These are phyloP conservation scores for Metarhizium album DNA, from an alignment of 2,329 filamentous ascomycete species.

Conservation along the genomic window DNA sequence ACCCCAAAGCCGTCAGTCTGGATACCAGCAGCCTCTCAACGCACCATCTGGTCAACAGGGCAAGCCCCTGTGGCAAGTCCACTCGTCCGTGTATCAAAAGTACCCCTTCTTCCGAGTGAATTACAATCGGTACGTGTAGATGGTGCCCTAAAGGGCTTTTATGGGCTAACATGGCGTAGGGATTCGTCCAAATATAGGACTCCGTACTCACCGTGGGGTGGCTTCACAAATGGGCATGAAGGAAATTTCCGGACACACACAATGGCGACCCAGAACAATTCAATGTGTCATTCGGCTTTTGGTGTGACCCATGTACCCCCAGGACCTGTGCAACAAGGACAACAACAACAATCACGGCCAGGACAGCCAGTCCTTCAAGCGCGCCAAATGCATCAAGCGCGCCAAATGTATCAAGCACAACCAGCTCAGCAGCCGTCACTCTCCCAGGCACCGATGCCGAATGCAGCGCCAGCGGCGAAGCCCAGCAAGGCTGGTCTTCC, in stretches of 20 bases:
- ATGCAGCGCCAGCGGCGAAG: conserved; percentile 16
- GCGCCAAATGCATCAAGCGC: no score
- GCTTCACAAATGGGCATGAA: conserved; percentile 52
- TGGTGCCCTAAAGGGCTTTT: neutral
- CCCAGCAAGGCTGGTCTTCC: conserved; percentile 22
- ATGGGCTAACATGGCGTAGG: conserved; percentile 22
- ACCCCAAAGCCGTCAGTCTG: neutral
- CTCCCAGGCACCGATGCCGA: conserved; percentile 13
- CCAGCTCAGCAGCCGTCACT: neutral
- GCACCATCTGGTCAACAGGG: conserved; percentile 11
- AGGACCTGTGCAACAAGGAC: neutral
- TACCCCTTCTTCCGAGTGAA: conserved; percentile 50
- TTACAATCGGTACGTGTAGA: conserved; percentile 40
- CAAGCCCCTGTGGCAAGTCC: conserved; percentile 23
- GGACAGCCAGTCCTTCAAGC: neutral
- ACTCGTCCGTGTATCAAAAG: conserved; percentile 36
- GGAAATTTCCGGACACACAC: conserved; percentile 37
- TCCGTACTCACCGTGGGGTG: conserved; percentile 45
- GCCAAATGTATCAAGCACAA: neutral
- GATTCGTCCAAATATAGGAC: conserved; percentile 46
- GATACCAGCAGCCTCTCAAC: neutral
- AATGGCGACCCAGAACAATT: conserved; percentile 21
- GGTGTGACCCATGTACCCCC: neutral
- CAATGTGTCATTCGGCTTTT: conserved; percentile 12
- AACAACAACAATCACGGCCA: conserved; percentile 1